Conservation (phyloP, 163 green algal genomes). For the Prototheca cutis region DNA sequence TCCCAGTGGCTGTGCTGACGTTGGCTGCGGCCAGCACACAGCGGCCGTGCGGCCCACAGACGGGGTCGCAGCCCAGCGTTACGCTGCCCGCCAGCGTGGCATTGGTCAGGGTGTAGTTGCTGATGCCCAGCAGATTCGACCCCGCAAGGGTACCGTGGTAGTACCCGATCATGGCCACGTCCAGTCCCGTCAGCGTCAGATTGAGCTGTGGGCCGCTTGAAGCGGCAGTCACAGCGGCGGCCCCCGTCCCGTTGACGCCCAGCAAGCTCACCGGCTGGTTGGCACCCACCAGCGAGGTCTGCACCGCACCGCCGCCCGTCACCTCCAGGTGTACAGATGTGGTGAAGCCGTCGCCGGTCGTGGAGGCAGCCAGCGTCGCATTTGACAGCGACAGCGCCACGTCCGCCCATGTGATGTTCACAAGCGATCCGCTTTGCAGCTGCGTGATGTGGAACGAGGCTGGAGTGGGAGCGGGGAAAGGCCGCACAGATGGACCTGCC, state of each 20-base stretch:
- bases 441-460: background rate
- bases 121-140: background rate
- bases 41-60: conserved; percentile 22
- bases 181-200: background rate
- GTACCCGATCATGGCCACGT: background rate
- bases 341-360: too few species aligned
- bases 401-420: conserved; percentile 6
- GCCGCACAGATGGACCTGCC: too few species aligned
- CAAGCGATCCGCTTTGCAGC: conserved; percentile 1
- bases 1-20: background rate
- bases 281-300: background rate
- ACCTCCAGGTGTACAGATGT: too few species aligned
- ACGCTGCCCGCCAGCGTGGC: conserved; percentile 2
- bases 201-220: background rate
- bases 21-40: conserved; percentile 7
- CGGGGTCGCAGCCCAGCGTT: conserved; percentile 18
- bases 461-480: too few species aligned
- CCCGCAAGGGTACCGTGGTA: background rate
- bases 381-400: conserved; percentile 9
- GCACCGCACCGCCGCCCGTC: background rate
- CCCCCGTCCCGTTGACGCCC: background rate
- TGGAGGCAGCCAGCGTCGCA: background rate
- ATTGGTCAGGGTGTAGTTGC: conserved; percentile 7
- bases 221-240: background rate
- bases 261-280: background rate